Evolutionary conservation across 2,329 filamentous ascomycete genomes (phyloP), one percentile per base, ranked within the genome.

Genomic region (Stenocarpella maydis): DNA sequence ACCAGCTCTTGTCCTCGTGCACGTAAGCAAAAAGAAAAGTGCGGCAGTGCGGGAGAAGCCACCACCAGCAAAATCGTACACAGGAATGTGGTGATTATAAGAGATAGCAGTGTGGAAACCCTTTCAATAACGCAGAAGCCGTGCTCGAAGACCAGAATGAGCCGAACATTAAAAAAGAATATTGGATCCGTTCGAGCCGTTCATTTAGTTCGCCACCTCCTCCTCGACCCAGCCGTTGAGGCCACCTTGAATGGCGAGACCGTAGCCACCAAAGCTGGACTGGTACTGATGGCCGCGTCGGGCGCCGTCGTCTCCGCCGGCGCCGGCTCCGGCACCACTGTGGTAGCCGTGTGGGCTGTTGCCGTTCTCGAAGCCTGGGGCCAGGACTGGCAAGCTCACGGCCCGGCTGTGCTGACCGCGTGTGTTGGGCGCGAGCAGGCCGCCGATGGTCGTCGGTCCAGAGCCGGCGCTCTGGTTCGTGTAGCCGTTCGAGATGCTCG

Each of bases 301-400:
- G 78, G 88, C 86, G 47, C 84, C 84, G 31, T 86, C 86, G 65
- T 80, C 79, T 21, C 75, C 75, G 41, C 79, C 79, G 71, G 80
- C 81, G 19, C 83, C 84, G 26, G 55, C 39, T 31, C 55, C 55
- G 21, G 58, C 43, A 49, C 41, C 58, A 24, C 24, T 49, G 21
- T 82, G 81, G 24, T 83, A 77, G 72, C 83, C 84, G 74, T 82
- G 83, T 49, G 84, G 83, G 78, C 84, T 86, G 67, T 83, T 84
- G 52, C 87, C 86, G 65, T 90, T 90, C 78, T 90, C 87, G 67
- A 89, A 88, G 19, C 87, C 87, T 21, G 88, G 88, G 0, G 88
- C 89, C 66, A 92, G 85, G 6, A 87, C 89, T 1, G 96, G 96
- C 76, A 99, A 84, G 78, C 94, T 97, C 70, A 98, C 94, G 41